phyloP scores from a whole-genome alignment of 192 early-diverging fungal genomes.

The Coemansia sp. region DNA sequence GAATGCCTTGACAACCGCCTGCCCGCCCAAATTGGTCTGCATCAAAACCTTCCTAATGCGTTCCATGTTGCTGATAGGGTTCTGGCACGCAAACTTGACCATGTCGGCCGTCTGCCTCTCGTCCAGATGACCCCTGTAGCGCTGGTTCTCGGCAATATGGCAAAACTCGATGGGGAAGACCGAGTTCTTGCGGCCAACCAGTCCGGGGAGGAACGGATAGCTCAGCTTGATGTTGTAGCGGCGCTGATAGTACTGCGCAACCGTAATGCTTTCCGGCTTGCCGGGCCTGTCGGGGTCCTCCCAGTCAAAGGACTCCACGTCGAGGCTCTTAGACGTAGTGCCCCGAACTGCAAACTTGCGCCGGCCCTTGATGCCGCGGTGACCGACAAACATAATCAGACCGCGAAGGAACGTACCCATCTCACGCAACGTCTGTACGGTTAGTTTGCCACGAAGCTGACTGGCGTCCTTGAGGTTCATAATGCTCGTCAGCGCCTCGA shows the following conservation, averaged over 20 bases:
- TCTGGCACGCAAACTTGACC: constrained; percentile 91
- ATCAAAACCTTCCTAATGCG: constrained; percentile 77
- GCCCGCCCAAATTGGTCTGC: constrained; percentile 66
- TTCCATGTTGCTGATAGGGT: constrained; percentile 80
- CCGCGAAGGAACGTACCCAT: constrained; percentile 55
- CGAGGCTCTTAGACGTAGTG: constrained; percentile 69
- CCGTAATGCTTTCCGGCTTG: constrained; percentile 62
- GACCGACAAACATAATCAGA: constrained; percentile 61
- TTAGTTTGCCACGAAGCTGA: constrained; percentile 42
- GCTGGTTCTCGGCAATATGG: constrained; percentile 80
- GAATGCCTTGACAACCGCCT: constrained; percentile 79
- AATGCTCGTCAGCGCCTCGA: constrained; percentile 72
- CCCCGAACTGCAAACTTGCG: constrained; percentile 76
- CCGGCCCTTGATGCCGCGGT: constrained; percentile 62
- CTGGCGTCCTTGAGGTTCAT: constrained; percentile 59
- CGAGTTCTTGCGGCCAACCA: constrained; percentile 72
- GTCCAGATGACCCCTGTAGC: constrained; percentile 81
- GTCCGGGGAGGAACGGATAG: constrained; percentile 83
- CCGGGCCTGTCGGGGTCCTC: constrained; percentile 52
- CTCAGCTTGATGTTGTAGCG: constrained; percentile 73
- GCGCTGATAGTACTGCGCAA: constrained; percentile 78
- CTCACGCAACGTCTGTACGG: constrained; percentile 13
- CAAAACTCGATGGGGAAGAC: constrained; percentile 93
- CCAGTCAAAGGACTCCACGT: constrained; percentile 73
- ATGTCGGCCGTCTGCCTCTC: constrained; percentile 91